Evolutionary conservation across 768 basidiomycete genomes (phyloP).

Genomic region (Phylloporus arenicola): DNA sequence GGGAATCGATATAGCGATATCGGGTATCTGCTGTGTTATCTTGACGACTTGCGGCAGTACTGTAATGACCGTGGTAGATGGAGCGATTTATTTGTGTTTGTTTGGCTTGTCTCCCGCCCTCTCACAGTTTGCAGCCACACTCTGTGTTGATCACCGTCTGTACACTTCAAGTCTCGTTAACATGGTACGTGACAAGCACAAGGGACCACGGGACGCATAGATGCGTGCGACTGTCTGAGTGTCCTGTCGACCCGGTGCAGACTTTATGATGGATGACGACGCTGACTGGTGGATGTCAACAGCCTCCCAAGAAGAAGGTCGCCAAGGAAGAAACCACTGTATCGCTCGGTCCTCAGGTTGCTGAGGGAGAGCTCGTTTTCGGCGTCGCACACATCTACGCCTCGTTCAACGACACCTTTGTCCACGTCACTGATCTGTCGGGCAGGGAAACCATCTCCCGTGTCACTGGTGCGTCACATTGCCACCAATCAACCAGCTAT

Average conservation of each 20-base stretch:
- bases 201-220: neutral
- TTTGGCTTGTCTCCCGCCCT: constrained; percentile 11
- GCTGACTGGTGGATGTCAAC: constrained; percentile 48
- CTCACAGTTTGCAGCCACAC: constrained; percentile 3
- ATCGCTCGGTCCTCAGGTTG: constrained; percentile 91
- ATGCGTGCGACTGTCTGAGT: neutral
- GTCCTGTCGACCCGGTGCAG: constrained; percentile 1
- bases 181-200: constrained; percentile 34
- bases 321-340: constrained; percentile 79
- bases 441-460: constrained; percentile 99
- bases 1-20: neutral
- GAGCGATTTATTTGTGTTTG: constrained; percentile 11
- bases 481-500: neutral
- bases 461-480: constrained; percentile 70
- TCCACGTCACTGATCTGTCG: constrained; percentile 97
- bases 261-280: constrained; percentile 43
- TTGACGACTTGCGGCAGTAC: no score
- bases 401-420: constrained; percentile 99
- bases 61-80: no score
- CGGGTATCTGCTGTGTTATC: neutral
- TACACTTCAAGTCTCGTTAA: constrained; percentile 28
- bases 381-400: constrained; percentile 99
- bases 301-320: constrained; percentile 85
- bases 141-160: constrained; percentile 7
- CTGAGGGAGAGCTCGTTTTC: constrained; percentile 95